A percentile compares a stretch with the other conserved stretches of the same genome.
These are phyloP conservation scores for Cotoneaster glaucophyllus DNA, from an alignment of 306 rosid genomes.

Conservation along the genomic window DNA sequence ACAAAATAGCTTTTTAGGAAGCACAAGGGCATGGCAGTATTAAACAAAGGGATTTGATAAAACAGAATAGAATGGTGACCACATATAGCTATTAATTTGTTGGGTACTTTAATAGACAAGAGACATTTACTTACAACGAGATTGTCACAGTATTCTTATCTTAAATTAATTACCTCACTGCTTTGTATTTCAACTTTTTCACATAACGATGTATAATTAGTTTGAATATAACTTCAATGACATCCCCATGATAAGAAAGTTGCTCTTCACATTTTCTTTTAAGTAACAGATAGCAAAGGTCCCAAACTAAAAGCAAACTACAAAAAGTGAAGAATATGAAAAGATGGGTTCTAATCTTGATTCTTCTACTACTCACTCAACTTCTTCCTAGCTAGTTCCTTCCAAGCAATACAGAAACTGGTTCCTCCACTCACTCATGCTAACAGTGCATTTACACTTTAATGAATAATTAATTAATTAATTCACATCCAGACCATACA, in stretches of 20 bases:
- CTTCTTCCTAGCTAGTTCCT: constrained; percentile 3
- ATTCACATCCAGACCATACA: constrained; percentile 17
- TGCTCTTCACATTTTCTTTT: not conserved
- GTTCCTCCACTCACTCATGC: constrained; percentile 8
- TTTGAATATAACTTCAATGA: too few species aligned
- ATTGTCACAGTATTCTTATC: not conserved
- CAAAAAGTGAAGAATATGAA: constrained; percentile 3
- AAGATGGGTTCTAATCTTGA: not conserved
- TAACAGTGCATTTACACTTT: constrained; percentile 34
- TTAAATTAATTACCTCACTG: too few species aligned
- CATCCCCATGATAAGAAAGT: too few species aligned
- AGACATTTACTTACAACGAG: too few species aligned
- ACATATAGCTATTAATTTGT: not conserved
- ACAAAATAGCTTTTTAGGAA: constrained; percentile 21
- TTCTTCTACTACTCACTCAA: not conserved
- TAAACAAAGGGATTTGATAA: constrained; percentile 20
- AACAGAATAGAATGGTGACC: not conserved
- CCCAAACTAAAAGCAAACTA: constrained; percentile 16
- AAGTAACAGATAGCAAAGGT: not conserved
- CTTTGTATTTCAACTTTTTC: too few species aligned
- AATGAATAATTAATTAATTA: not conserved
- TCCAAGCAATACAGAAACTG: constrained; percentile 9
- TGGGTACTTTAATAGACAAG: not conserved
- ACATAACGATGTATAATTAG: not conserved
- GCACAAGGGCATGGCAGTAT: constrained; percentile 22